Percentiles rank a stretch among this genome's conserved stretches.
Conservation (phyloP, 441 rosid genomes). For the Croton setiger region DNA sequence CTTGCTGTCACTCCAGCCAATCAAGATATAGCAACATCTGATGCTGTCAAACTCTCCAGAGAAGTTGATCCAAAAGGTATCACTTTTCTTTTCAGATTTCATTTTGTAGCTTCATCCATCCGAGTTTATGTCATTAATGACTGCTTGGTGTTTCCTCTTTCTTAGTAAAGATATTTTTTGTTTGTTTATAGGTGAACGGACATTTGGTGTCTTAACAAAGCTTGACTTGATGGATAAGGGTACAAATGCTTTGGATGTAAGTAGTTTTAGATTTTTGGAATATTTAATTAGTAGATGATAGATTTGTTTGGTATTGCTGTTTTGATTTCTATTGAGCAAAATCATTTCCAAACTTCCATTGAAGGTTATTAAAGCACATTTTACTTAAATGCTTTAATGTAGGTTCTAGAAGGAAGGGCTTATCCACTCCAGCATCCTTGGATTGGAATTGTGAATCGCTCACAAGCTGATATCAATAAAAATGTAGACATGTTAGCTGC, state of each 20-base stretch:
- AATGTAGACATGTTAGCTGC: constrained; percentile 67
- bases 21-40: constrained; percentile 85
- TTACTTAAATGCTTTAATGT: constrained; percentile 10
- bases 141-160: background rate
- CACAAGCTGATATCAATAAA: constrained; percentile 72
- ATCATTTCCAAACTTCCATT: too few species aligned
- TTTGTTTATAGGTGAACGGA: constrained; percentile 67
- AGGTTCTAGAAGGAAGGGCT: constrained; percentile 78
- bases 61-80: constrained; percentile 74
- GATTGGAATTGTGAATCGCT: constrained; percentile 78
- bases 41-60: constrained; percentile 74
- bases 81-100: constrained; percentile 10
- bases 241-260: constrained; percentile 80
- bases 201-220: constrained; percentile 92
- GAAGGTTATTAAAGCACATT: too few species aligned
- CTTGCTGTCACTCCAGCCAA: constrained; percentile 78
- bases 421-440: constrained; percentile 66
- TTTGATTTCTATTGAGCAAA: too few species aligned
- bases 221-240: constrained; percentile 98
- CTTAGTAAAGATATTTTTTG: background rate
- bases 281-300: constrained; percentile 6
- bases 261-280: constrained; percentile 16
- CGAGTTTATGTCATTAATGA: background rate
- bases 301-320: too few species aligned
- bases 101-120: constrained; percentile 4